These are phyloP conservation scores for Eurotiales sp. DNA, from an alignment of 2,329 filamentous ascomycete genomes.

Conservation along the genomic window DNA sequence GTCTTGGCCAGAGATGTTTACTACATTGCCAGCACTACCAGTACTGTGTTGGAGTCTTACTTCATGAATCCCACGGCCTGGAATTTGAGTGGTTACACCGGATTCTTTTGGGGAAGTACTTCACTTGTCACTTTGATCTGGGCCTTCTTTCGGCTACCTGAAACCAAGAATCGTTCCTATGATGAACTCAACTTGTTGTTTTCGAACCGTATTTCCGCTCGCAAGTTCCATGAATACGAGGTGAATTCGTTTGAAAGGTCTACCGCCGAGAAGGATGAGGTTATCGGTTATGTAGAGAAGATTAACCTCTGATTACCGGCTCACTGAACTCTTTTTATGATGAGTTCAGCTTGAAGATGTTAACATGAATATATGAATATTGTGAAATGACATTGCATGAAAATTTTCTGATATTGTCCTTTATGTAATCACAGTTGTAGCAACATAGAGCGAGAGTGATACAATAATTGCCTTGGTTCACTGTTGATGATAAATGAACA, in stretches of 20 bases:
- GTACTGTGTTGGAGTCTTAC: conserved; percentile 39
- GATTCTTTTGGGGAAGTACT: conserved; percentile 24
- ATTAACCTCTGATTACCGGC: not conserved
- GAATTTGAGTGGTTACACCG: conserved; percentile 24
- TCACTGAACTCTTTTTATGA: not conserved
- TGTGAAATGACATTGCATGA: no score
- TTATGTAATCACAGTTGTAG: no score
- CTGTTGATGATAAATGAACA: no score
- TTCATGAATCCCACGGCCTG: conserved; percentile 32
- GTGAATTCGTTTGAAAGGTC: not conserved
- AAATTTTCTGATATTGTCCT: no score
- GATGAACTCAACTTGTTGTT: conserved; percentile 41
- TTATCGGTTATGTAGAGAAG: not conserved
- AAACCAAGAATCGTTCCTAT: conserved; percentile 33
- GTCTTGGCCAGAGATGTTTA: conserved; percentile 37
- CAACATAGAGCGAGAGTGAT: no score
- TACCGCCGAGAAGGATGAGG: not conserved
- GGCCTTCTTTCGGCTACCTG: conserved; percentile 13
- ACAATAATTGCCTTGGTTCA: no score
- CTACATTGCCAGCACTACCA: conserved; percentile 35
- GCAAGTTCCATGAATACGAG: conserved; percentile 55
- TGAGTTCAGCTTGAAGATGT: not conserved
- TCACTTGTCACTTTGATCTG: not conserved
- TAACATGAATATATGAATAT: no score
- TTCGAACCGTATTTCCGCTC: conserved; percentile 67